Percentiles rank a stretch among this genome's conserved stretches.
Conservation (phyloP, 805 yeast species). For the Schizosaccharomyces octosporus region DNA sequence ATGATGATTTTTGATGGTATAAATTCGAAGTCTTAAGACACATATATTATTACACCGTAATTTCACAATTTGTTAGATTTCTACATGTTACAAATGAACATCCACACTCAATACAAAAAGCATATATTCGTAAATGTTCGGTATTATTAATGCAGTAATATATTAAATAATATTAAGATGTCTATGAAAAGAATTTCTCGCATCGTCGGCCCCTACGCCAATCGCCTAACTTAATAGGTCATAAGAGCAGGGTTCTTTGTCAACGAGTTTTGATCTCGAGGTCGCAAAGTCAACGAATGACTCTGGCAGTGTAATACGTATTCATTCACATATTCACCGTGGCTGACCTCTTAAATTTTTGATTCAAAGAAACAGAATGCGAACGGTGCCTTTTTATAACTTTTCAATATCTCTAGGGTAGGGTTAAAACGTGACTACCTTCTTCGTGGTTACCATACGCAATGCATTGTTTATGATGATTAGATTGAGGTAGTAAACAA, state of each 20-base stretch:
- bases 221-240: slow-evolving; percentile 1
- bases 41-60: too few relatives aligned
- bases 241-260: slow-evolving; percentile 1
- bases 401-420: neutral
- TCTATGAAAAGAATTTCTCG: neutral
- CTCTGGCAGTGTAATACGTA: neutral
- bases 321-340: neutral
- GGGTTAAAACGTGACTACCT: neutral
- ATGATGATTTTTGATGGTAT: too few relatives aligned
- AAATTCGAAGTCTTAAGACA: too few relatives aligned
- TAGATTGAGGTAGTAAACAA: too few relatives aligned
- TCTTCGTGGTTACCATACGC: neutral
- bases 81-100: too few relatives aligned
- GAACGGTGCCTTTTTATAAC: neutral
- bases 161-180: neutral
- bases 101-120: too few relatives aligned
- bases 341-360: slow-evolving; percentile 1
- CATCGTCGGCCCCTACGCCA: slow-evolving; percentile 2
- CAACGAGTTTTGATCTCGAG: slow-evolving; percentile 1
- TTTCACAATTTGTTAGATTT: too few relatives aligned
- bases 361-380: neutral
- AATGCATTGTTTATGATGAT: too few relatives aligned
- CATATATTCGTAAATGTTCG: too few relatives aligned
- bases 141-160: neutral
- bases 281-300: neutral